Evolutionary conservation across 169 alveolate genomes (phyloP), one percentile per base, ranked within the genome.

Genomic region (Babesia caballi): DNA sequence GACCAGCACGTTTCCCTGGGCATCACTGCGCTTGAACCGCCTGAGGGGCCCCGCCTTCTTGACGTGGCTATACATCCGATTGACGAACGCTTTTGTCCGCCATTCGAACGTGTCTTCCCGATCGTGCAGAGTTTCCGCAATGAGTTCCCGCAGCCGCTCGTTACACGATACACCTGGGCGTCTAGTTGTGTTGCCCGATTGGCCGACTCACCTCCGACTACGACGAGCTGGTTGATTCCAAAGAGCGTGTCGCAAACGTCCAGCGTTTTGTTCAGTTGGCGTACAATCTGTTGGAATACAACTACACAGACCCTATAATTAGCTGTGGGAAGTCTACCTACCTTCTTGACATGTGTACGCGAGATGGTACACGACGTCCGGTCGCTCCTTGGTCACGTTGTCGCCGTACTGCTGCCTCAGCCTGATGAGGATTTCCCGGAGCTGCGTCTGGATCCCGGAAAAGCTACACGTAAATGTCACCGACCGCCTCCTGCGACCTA

Each of bases 401-500:
- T 35, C 46, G 32, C 69, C 61, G n/a, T 60, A 35, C 21, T 66
- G 41, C 28, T 60, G 40, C 25, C 66, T 57, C 19, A 81, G 44
- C 28, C 17, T 33, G 19, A n/a, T 17, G 3, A 72, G 40, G n/a
- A 28, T 14, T 9, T 17, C 56, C 17, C 53, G 57, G 23, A 81
- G 56, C 30, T 81, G 88, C 17, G 88, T 49, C 28, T 66, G 70
- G 40, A 81, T 66, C 27, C 88, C 88, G 4, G 88, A 81, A 49
- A 81, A 81, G 42, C 88, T 81, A 33, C 59, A 17, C 30, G 21
- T 17, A 15, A 5, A 7, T 57, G 23, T 42, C 12, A 19, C 42
- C 5, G 6, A n/a, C 40, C 21, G 49, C 15, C 25, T 25, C 6
- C 15, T 27, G 30, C 21, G 12, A 59, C 83, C 6, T 47, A 78